Evolutionary conservation across 768 basidiomycete genomes (phyloP), one percentile per base, ranked within the genome.

Genomic region (Polyporus arcularius): DNA sequence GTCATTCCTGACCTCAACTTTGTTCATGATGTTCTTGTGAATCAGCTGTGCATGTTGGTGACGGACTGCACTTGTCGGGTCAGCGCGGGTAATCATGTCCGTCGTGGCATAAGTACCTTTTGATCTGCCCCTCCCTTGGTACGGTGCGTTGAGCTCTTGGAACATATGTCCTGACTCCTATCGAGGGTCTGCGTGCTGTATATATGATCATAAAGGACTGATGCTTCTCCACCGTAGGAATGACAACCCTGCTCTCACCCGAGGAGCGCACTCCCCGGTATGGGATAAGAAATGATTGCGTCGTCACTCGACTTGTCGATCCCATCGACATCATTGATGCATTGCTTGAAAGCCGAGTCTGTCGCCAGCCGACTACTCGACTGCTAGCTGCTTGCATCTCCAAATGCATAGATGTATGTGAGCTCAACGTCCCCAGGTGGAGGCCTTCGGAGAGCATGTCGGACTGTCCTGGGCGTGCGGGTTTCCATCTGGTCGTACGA

Each of bases 291-390:
- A 26, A 16, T 62, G 51, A 54, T 57, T 35, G 52, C n/a, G 39
- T 53, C 18, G 56, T 43, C 16, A 39, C 50, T n/a, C 6, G 9
- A 21, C 39, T 40, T 16, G 48, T 28, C 18, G 31, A 45, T 48
- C 26, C 26, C 46, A 48, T 48, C 21, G 46, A 41, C 47, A 63
- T 63, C 61, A 63, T 32, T 63, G 61, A 63, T 63, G 53, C 40
- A 41, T 55, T 63, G 57, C 53, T 57, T 21, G 35, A 39, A 58
- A 45, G 52, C n/a, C 35, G 15, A 41, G 14, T 16, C 32, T 51
- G 61, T 32, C 57, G 47, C 31, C 55, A 55, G 41, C 30, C 47
- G 40, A 58, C 53, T 46, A 47, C 55, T 32, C 30, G 35, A 40
- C 54, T 52, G 60, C 52, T 39, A 45, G 9, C 16, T 26, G 10